Evolutionary conservation across 2,329 filamentous ascomycete species (phyloP), one percentile per base, ranked within the genome.

Genomic region (Ophiosphaerella korrae): DNA sequence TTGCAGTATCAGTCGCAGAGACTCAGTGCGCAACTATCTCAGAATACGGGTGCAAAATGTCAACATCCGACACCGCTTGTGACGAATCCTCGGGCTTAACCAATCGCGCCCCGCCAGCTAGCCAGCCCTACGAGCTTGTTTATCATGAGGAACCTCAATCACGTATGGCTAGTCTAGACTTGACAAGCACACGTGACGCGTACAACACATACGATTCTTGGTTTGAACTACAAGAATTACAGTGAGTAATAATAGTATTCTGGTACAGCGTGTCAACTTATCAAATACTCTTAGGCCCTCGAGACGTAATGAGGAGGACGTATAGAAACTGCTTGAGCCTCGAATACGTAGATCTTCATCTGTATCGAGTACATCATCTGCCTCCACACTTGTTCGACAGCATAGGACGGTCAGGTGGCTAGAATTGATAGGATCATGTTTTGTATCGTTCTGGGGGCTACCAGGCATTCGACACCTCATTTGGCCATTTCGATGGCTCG

Each of bases 401-500:
- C 39, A 29, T 21, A 23, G 44, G 29, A 14, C 29, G 7, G 36
- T 46, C 12, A 32, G 36, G 34, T 40, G 36, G 29, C 16, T 46
- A 11, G 26, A 40, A 11, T 23, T 29, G n/a, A 34, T 46, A 7
- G 16, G 35, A 4, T 26, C 23, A 18, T 16, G 26, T 11, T 24
- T 41, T 13, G 16, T 5, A 9, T 18, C 16, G 23, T 40, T 40
- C 14, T 40, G 3, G 14, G 14, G 9, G 5, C 37, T 46, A 3
- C 44, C 44, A 8, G 36, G 35, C 4, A 46, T 40, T 14, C 35
- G 16, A 3, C 18, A 39, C 13, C 12, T 46, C 14, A 7, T 46
- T 37, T 45, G 43, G 43, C 36, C 36, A 2, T 46, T 34, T 18
- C 26, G 7, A 46, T 46, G 44, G 36, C 12, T 46, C 9, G 14